These are phyloP conservation scores for Cornus controversa DNA, from an alignment of 148 eudicot species.

Conservation along the genomic window DNA sequence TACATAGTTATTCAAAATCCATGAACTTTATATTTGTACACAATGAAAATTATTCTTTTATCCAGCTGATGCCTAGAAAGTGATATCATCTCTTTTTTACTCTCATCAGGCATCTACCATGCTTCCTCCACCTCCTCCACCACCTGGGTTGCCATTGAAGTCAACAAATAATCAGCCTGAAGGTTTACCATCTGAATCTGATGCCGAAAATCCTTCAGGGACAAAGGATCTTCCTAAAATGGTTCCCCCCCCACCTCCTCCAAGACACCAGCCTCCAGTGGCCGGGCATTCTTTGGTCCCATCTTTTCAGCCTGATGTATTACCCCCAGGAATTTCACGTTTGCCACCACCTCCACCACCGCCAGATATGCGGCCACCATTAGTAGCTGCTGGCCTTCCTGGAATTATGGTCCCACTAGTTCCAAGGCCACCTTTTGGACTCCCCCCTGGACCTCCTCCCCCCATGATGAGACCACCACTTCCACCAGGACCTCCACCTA, in stretches of 20 bases:
- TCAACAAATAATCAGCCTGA: constrained; percentile 40
- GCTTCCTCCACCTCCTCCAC: constrained; percentile 87
- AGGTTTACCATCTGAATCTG: constrained; percentile 45
- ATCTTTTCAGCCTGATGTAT: constrained; percentile 63
- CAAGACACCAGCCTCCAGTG: constrained; percentile 57
- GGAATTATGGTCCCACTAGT: constrained; percentile 71
- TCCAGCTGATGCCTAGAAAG: not conserved
- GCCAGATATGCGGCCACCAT: constrained; percentile 62
- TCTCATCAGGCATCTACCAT: constrained; percentile 45
- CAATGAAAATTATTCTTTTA: not conserved
- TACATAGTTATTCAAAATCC: not conserved
- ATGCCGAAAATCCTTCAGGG: constrained; percentile 43
- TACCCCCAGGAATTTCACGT: constrained; percentile 82
- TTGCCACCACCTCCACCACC: constrained; percentile 83
- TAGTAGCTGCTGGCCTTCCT: constrained; percentile 57
- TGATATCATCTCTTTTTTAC: not conserved
- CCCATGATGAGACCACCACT: constrained; percentile 98
- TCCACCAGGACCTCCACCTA: constrained; percentile 96
- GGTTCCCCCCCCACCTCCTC: constrained; percentile 79
- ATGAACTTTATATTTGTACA: not conserved
- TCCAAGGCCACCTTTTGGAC: constrained; percentile 83
- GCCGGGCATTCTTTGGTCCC: constrained; percentile 47
- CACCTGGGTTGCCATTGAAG: constrained; percentile 59
- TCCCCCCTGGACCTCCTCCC: constrained; percentile 56
- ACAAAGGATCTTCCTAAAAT: constrained; percentile 50